Evolutionary conservation across 2,329 filamentous ascomycete species (phyloP).

Genomic region (Fusarium sp.): DNA sequence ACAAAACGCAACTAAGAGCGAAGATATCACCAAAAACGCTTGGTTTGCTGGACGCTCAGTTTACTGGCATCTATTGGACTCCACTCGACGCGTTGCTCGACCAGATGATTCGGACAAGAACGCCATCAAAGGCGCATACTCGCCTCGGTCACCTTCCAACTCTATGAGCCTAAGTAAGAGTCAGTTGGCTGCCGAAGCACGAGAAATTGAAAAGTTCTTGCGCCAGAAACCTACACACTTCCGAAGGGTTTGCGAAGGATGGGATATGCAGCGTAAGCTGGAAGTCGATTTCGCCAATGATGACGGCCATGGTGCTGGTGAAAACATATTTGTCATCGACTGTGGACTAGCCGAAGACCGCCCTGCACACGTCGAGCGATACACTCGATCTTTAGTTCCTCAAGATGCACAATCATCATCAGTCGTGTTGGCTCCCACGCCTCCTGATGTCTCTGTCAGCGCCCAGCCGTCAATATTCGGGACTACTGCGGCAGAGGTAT

Average conservation of each 20-base stretch:
- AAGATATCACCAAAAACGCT: conserved; percentile 71
- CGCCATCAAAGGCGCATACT: conserved; percentile 77
- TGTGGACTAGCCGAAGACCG: conserved; percentile 73
- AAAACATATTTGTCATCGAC: conserved; percentile 78
- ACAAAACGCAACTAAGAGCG: conserved; percentile 57
- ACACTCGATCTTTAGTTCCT: conserved; percentile 48
- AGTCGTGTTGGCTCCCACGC: conserved; percentile 5
- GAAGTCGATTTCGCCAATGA: conserved; percentile 91
- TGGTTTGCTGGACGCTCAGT: conserved; percentile 84
- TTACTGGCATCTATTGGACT: conserved; percentile 83
- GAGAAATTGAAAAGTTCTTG: conserved; percentile 82
- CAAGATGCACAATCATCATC: conserved; percentile 22
- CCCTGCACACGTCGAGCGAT: conserved; percentile 56
- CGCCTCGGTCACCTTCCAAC: conserved; percentile 80
- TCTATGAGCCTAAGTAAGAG: conserved; percentile 75
- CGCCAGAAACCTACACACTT: conserved; percentile 80
- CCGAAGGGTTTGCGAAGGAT: conserved; percentile 79
- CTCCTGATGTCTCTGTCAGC: not conserved
- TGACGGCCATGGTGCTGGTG: conserved; percentile 79
- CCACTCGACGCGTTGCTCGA: conserved; percentile 76
- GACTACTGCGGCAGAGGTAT: conserved; percentile 4
- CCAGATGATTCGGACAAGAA: conserved; percentile 78
- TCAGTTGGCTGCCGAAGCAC: conserved; percentile 79
- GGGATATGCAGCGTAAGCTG: conserved; percentile 89
- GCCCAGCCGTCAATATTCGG: conserved; percentile 46